Percentiles rank a stretch among this genome's conserved stretches.
These are phyloP conservation scores for Chaetoceros muelleri DNA, from an alignment of 108 stramenopile species.

Conservation along the genomic window DNA sequence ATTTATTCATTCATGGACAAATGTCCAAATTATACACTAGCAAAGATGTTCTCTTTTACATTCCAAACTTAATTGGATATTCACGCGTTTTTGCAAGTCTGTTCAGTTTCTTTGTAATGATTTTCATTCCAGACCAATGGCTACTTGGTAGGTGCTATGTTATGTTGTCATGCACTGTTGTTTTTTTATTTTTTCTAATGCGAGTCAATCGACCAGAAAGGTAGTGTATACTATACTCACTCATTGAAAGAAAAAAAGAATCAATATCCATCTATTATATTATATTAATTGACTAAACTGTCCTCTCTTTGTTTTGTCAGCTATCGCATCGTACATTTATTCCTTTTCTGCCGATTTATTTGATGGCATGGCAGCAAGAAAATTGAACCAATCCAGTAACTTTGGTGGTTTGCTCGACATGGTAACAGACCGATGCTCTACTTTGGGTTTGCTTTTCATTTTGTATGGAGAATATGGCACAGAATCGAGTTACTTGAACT, in stretches of 20 bases:
- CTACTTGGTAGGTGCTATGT: no score
- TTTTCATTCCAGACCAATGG: constrained; percentile 36
- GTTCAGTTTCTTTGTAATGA: constrained; percentile 53
- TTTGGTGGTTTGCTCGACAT: constrained; percentile 94
- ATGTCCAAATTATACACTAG: constrained; percentile 23
- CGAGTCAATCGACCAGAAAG: no score
- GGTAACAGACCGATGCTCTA: constrained; percentile 95
- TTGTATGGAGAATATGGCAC: constrained; percentile 36
- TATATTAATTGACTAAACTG: no score
- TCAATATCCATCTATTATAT: no score
- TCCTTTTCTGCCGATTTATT: constrained; percentile 93
- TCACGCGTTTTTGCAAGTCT: constrained; percentile 47
- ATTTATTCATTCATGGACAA: background rate
- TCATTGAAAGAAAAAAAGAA: no score
- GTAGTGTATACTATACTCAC: no score
- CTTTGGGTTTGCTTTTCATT: constrained; percentile 67
- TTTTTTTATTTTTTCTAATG: no score
- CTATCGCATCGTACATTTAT: constrained; percentile 67
- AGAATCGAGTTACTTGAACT: constrained; percentile 6
- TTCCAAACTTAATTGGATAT: constrained; percentile 95
- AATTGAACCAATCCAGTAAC: constrained; percentile 72
- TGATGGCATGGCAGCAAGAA: constrained; percentile 90
- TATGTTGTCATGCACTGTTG: no score
- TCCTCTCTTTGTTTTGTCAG: no score
- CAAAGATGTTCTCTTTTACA: constrained; percentile 64